Percentiles rank a stretch among this genome's conserved stretches.
These are phyloP conservation scores for Rhizopus stolonifer DNA, from an alignment of 371 early-diverging fungal species.

Conservation along the genomic window DNA sequence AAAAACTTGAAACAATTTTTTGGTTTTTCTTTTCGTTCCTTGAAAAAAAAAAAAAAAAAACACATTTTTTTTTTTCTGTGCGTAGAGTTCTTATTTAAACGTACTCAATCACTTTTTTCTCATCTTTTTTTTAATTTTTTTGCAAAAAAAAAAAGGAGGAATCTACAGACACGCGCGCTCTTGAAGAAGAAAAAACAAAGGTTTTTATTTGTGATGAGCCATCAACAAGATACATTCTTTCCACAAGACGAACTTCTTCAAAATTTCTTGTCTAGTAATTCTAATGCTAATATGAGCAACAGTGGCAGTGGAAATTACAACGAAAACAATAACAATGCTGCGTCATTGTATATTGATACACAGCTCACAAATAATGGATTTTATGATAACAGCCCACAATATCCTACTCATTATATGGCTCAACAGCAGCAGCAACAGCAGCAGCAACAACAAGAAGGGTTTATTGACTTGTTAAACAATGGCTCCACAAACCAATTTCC, in stretches of 20 bases:
- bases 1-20: constrained; percentile 2
- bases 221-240: constrained; percentile 3
- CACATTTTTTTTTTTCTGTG: neutral
- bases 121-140: neutral
- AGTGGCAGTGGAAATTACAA: neutral
- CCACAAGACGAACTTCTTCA: constrained; percentile 13
- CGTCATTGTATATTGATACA: constrained; percentile 1
- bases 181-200: neutral
- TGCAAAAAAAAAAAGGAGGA: neutral
- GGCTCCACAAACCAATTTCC: neutral
- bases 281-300: neutral
- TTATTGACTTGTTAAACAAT: neutral
- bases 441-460: constrained; percentile 11
- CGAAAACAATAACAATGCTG: neutral
- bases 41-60: constrained; percentile 3
- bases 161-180: neutral
- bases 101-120: neutral
- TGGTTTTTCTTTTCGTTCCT: constrained; percentile 6
- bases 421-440: constrained; percentile 9
- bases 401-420: constrained; percentile 21
- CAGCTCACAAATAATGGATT: constrained; percentile 5
- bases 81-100: neutral
- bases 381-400: constrained; percentile 20
- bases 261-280: neutral
- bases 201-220: neutral